Evolutionary conservation across 2,329 filamentous ascomycete genomes (phyloP).

Genomic region (Colletotrichum chrysophilum): DNA sequence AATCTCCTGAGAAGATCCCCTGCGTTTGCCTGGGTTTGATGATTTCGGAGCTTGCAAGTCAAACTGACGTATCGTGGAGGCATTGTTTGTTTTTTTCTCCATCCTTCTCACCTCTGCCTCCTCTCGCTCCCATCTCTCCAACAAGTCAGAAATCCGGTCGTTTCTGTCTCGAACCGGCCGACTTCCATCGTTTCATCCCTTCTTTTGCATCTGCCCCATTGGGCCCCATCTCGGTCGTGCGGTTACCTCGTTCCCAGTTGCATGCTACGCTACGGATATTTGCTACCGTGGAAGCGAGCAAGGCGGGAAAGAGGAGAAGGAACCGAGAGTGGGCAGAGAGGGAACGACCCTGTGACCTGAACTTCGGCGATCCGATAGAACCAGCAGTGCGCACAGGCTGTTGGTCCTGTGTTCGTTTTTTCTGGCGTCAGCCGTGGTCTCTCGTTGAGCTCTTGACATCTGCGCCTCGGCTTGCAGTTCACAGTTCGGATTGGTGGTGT

Average conservation of each 20-base stretch:
- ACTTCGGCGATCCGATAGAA: not conserved
- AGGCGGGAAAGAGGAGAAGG: not conserved
- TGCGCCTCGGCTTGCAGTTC: not conserved
- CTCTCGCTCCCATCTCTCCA: not conserved
- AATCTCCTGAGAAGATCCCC: not conserved
- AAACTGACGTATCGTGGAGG: not conserved
- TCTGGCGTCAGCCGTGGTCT: not conserved
- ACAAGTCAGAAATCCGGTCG: not conserved
- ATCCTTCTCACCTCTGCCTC: not conserved
- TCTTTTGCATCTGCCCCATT: slow-evolving; percentile 1
- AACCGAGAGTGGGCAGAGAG: not conserved
- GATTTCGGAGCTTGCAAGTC: not conserved
- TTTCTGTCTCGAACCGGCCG: not conserved
- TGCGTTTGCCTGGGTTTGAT: not conserved
- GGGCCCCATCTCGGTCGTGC: not conserved
- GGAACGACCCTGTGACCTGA: not conserved
- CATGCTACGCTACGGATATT: not conserved
- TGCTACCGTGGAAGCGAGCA: not conserved
- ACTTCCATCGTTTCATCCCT: slow-evolving; percentile 14
- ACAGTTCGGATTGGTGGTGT: not conserved
- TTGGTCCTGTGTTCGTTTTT: not conserved
- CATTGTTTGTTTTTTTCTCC: not conserved
- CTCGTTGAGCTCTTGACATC: not conserved
- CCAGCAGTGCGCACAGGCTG: not conserved
- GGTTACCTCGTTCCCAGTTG: not conserved